Conservation (phyloP, 2,329 filamentous ascomycete genomes). For the Bipolaris gigantea region DNA sequence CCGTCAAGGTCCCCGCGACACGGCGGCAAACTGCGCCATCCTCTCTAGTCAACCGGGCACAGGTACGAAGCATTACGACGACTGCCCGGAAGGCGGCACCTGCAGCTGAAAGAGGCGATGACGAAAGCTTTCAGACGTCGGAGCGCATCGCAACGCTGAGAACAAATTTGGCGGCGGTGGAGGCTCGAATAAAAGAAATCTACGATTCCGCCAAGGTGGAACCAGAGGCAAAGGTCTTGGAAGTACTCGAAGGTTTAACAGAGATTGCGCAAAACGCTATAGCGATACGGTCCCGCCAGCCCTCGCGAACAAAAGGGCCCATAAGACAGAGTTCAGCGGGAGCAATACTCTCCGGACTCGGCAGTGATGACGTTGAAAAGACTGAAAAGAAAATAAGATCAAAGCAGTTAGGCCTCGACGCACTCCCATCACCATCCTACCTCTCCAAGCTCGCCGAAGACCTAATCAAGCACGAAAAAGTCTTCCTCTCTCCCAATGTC, state of each 20-base stretch:
- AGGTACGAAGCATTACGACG: constrained; percentile 27
- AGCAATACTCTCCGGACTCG: constrained; percentile 38
- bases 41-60: constrained; percentile 19
- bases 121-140: constrained; percentile 17
- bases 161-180: constrained; percentile 27
- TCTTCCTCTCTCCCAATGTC: constrained; percentile 76
- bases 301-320: constrained; percentile 23
- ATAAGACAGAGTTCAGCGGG: constrained; percentile 39
- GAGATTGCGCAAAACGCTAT: constrained; percentile 32
- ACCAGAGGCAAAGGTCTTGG: constrained; percentile 24
- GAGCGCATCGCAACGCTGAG: constrained; percentile 28
- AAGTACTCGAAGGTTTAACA: constrained; percentile 27
- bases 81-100: constrained; percentile 14
- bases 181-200: constrained; percentile 32
- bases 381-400: constrained; percentile 10
- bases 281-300: constrained; percentile 32
- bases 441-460: constrained; percentile 64
- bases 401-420: constrained; percentile 19
- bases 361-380: constrained; percentile 21
- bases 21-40: constrained; percentile 27
- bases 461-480: constrained; percentile 71
- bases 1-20: constrained; percentile 29
- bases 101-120: constrained; percentile 18
- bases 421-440: constrained; percentile 37
- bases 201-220: constrained; percentile 35